Evolutionary conservation across 2,329 filamentous ascomycete genomes (phyloP), one percentile per base, ranked within the genome.

Genomic region (Talaromyces sp.): DNA sequence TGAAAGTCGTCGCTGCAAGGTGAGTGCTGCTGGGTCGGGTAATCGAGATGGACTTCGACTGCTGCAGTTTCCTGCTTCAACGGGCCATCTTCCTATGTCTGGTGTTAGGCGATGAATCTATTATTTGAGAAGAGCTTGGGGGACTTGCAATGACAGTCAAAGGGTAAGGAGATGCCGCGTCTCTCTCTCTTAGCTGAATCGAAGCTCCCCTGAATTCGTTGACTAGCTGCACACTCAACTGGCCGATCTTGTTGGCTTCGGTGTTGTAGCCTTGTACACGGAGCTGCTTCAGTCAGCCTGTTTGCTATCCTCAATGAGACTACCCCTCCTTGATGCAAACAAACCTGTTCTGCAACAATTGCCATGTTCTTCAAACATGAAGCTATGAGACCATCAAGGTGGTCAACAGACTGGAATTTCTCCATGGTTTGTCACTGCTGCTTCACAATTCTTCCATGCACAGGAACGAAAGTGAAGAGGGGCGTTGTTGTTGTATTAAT

Each of bases 161-260:
- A 18, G 27, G 50, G 18, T 30, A 33, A 31, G 27, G 14, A 9
- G 12, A 5, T 2, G 6, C 16, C 30, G 14, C 27, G 50, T 31
- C 28, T 12, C 18, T 31, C 47, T 51, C 56, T 16, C 12, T 42
- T 65, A 69, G 67, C 52, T 68, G 62, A 14, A 65, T 65, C 9
- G 66, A 66, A 34, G 66, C 67, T 16, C 63, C 58, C 27, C 67
- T 67, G 61, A 69, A 70, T 56, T 64, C 65, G 28, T 65, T 61
- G 42, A 69, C 64, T 56, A 70, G 66, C 18, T 63, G 63, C 42
- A 68, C 60, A 42, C 65, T 64, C 50, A 69, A 62, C 40, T 66
- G 66, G 23, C 69, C 68, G 27, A 71, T 68, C 44, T 65, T 62
- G 68, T 72, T 71, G 54, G 69, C 69, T 55, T 54, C 55, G 31